Evolutionary conservation across 352 stramenopile species (phyloP).

Genomic region (Thalassiosira mediterranea): DNA sequence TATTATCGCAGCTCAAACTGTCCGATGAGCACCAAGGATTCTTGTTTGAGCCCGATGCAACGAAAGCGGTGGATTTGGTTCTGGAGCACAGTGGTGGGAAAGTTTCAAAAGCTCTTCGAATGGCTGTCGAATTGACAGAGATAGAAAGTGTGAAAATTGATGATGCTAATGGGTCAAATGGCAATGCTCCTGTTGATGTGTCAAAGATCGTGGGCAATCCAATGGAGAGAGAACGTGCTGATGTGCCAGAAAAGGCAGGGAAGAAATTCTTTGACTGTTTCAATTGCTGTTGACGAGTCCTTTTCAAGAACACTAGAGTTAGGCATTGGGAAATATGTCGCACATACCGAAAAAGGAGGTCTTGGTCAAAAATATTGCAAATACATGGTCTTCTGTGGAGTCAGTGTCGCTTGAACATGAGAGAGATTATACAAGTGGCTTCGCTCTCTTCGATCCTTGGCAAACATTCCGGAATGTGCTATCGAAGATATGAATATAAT

Average conservation of each 20-base stretch:
- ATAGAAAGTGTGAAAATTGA: constrained; percentile 28
- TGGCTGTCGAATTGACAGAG: constrained; percentile 55
- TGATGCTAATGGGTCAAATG: background rate
- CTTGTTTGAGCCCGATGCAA: constrained; percentile 66
- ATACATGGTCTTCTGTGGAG: too few species aligned
- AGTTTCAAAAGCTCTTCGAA: constrained; percentile 62
- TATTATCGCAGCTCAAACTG: too few species aligned
- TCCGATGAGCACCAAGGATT: constrained; percentile 82
- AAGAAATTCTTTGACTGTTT: constrained; percentile 20
- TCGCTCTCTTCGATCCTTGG: too few species aligned
- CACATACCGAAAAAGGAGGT: too few species aligned
- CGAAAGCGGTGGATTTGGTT: constrained; percentile 50
- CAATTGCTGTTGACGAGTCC: constrained; percentile 14
- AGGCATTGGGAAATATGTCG: too few species aligned
- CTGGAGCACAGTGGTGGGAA: constrained; percentile 71
- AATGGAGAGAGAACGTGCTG: background rate
- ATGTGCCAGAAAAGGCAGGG: constrained; percentile 11
- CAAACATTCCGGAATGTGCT: too few species aligned
- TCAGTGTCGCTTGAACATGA: too few species aligned
- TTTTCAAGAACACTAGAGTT: too few species aligned
- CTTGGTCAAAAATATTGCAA: too few species aligned
- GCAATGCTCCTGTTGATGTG: background rate
- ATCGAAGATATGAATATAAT: too few species aligned
- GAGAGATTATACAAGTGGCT: too few species aligned
- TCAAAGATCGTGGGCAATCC: constrained; percentile 5